These are phyloP conservation scores for Gossypium longicalyx DNA, from an alignment of 345 rosid genomes.

Conservation along the genomic window DNA sequence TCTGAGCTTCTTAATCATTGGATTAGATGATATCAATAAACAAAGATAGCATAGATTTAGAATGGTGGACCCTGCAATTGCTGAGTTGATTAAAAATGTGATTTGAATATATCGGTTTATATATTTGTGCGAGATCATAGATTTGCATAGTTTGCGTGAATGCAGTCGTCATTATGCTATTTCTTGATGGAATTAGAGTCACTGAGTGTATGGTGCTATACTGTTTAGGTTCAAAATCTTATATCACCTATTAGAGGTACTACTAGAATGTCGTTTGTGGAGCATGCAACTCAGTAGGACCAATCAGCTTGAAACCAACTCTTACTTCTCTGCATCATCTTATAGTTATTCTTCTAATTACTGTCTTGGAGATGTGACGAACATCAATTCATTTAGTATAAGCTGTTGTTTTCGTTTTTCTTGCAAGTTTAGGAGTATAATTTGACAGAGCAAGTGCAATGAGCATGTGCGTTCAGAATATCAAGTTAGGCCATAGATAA, in stretches of 20 bases:
- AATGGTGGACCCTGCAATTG: not conserved
- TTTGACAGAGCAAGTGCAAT: not conserved
- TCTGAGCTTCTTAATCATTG: not conserved
- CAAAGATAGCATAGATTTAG: not conserved
- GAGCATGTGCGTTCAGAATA: not conserved
- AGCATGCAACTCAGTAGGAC: not conserved
- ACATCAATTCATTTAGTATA: not conserved
- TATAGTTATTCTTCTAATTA: not conserved
- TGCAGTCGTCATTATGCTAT: not conserved
- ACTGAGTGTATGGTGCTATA: not conserved
- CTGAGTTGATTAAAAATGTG: constrained; percentile 3
- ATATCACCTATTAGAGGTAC: not conserved
- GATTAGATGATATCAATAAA: not conserved
- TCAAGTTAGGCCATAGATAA: not conserved
- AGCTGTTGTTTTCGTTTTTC: not conserved
- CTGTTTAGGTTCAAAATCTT: not conserved
- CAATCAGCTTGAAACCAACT: not conserved
- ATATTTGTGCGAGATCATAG: not conserved
- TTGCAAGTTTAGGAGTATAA: not conserved
- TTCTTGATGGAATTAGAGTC: not conserved
- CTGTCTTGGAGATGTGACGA: not conserved
- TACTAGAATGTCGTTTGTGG: not conserved
- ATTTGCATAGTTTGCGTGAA: not conserved
- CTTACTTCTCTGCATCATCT: not conserved
- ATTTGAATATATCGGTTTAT: not conserved